A percentile compares a stretch with the other conserved stretches of the same genome.
phyloP scores from a whole-genome alignment of 2,329 filamentous ascomycete species.

The Ilyonectria robusta region DNA sequence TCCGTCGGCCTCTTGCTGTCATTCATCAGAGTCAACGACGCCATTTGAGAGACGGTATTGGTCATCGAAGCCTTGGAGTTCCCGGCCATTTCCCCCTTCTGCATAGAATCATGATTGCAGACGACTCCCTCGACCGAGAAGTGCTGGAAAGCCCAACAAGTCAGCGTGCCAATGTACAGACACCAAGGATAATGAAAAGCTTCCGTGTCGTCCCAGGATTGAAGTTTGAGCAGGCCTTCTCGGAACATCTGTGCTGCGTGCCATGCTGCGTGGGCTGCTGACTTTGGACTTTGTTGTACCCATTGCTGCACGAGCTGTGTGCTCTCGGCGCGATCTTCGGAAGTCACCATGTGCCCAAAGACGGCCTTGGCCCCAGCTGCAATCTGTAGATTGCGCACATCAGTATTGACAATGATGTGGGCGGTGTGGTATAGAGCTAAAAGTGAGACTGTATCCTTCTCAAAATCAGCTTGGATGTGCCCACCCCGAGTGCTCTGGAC shows the following conservation, averaged over 20 bases:
- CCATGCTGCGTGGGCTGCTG: neutral
- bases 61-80: neutral
- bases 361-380: neutral
- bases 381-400: neutral
- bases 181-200: neutral
- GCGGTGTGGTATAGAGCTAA: neutral
- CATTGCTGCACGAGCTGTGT: neutral
- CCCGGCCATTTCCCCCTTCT: neutral
- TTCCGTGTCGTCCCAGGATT: neutral
- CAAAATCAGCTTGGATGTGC: neutral
- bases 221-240: neutral
- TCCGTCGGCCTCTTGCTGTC: neutral
- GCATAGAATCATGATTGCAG: neutral
- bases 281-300: neutral
- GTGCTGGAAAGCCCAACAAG: neutral
- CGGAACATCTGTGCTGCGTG: neutral
- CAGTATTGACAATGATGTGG: neutral
- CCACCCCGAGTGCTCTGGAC: neutral
- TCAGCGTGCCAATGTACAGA: neutral
- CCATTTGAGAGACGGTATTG: neutral
- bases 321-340: neutral
- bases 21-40: neutral
- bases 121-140: neutral
- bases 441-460: neutral
- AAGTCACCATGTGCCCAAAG: neutral